A percentile compares a stretch with the other conserved stretches of the same genome.
Conservation (phyloP, 176 grass and related monocot genomes). For the Panicum miliaceum region DNA sequence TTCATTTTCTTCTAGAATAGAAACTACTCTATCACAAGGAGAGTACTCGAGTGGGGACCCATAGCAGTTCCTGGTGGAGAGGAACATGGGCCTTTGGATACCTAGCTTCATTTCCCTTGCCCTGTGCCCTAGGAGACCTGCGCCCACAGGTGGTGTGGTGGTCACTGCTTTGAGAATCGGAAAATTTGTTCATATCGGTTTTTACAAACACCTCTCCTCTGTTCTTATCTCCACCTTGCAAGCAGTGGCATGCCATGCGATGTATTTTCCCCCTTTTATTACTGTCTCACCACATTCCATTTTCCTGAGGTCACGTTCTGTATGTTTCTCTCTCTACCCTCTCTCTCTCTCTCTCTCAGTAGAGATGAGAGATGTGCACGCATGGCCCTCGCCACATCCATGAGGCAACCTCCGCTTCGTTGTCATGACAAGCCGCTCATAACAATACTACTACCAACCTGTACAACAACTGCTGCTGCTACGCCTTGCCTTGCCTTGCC, state of each 20-base stretch:
- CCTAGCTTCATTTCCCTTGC: background rate
- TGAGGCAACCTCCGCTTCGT: slow-evolving; percentile 33
- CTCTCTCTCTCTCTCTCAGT: background rate
- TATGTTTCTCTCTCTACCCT: background rate
- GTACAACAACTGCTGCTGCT: background rate
- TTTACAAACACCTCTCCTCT: background rate
- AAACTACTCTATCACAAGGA: background rate
- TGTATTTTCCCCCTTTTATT: background rate
- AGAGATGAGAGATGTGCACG: background rate
- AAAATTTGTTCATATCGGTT: slow-evolving; percentile 20
- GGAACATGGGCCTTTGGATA: slow-evolving; percentile 36
- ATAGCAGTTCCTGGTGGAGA: slow-evolving; percentile 23
- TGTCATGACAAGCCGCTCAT: slow-evolving; percentile 5
- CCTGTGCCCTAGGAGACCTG: slow-evolving; percentile 35
- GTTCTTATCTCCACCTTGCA: background rate
- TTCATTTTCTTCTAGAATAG: background rate
- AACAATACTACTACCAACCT: background rate
- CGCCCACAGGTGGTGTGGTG: background rate
- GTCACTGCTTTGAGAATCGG: slow-evolving; percentile 18
- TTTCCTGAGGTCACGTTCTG: slow-evolving; percentile 10
- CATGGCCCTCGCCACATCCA: slow-evolving; percentile 25
- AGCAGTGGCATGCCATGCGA: background rate
- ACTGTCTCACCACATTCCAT: background rate
- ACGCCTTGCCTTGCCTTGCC: background rate
- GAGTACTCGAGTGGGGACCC: background rate